Evolutionary conservation across 2,329 filamentous ascomycete species (phyloP).

Genomic region (Fusarium dlaminii): DNA sequence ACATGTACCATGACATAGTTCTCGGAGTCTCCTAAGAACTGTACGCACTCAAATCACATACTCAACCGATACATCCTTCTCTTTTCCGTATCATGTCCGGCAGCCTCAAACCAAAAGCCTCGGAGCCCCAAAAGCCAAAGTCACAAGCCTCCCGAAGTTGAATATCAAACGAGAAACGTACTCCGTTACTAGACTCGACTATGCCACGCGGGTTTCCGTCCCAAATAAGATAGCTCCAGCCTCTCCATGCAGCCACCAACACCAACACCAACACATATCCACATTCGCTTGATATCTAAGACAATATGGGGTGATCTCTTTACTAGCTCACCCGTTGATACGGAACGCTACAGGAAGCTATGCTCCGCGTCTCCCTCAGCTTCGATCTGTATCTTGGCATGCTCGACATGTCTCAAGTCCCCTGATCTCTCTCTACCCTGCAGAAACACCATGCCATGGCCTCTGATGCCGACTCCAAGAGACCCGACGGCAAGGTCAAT

Average conservation of each 20-base stretch:
- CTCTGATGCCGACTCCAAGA: neutral
- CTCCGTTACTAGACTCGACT: constrained; percentile 10
- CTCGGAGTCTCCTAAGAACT: neutral
- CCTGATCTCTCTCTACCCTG: constrained; percentile 4
- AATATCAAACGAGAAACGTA: constrained; percentile 20
- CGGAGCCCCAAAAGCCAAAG: neutral
- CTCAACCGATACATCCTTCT: neutral
- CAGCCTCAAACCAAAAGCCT: neutral
- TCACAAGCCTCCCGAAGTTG: constrained; percentile 6
- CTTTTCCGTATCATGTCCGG: constrained; percentile 6
- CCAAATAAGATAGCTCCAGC: constrained; percentile 26
- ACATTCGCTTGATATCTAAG: neutral
- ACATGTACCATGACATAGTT: neutral
- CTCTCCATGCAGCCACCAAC: constrained; percentile 25
- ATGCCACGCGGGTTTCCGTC: constrained; percentile 31
- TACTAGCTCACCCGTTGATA: constrained; percentile 7
- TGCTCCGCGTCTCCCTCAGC: constrained; percentile 6
- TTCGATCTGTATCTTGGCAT: neutral
- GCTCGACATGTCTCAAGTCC: constrained; percentile 14
- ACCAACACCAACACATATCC: neutral
- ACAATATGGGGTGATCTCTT: neutral
- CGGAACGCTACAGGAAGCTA: constrained; percentile 27
- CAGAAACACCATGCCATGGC: constrained; percentile 6
- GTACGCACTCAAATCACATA: neutral
- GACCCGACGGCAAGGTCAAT: neutral